Conservation (phyloP, 2,329 filamentous ascomycete species). For the Nigrospora oryzae region DNA sequence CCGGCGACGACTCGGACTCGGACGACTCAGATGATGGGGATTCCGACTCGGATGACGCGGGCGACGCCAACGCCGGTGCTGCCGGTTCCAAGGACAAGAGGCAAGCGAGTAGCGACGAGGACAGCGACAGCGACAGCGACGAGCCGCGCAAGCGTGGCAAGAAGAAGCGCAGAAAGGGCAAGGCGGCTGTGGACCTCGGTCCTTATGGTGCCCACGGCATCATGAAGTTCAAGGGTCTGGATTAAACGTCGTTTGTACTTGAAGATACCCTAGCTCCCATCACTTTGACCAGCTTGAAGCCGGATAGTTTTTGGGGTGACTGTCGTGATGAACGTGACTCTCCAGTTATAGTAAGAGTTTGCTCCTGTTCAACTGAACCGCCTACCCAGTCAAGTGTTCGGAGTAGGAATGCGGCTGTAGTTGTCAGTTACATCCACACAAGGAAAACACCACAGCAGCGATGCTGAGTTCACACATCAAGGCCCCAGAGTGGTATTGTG, state of each 20-base stretch:
- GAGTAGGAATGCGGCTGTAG: no score
- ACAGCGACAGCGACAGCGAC: constrained; percentile 33
- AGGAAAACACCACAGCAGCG: no score
- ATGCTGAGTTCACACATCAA: no score
- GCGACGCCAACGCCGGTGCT: constrained; percentile 34
- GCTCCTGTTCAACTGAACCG: no score
- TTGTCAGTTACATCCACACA: no score
- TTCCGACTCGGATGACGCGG: constrained; percentile 38
- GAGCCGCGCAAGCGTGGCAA: constrained; percentile 30
- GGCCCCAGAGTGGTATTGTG: no score
- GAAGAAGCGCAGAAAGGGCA: constrained; percentile 36
- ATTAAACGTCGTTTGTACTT: not conserved
- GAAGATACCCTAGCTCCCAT: no score
- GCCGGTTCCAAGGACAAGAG: constrained; percentile 19
- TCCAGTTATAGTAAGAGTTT: no score
- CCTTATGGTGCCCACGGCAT: constrained; percentile 43
- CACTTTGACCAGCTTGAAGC: no score
- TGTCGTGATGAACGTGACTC: no score
- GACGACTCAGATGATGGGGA: constrained; percentile 35
- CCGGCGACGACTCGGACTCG: constrained; percentile 28
- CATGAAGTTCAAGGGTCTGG: constrained; percentile 37
- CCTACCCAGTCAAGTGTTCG: no score
- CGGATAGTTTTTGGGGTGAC: no score
- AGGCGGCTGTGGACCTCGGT: constrained; percentile 31
- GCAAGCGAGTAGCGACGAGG: constrained; percentile 27